phyloP scores from a whole-genome alignment of 2,329 filamentous ascomycete genomes.

The Trichoderma sp. region DNA sequence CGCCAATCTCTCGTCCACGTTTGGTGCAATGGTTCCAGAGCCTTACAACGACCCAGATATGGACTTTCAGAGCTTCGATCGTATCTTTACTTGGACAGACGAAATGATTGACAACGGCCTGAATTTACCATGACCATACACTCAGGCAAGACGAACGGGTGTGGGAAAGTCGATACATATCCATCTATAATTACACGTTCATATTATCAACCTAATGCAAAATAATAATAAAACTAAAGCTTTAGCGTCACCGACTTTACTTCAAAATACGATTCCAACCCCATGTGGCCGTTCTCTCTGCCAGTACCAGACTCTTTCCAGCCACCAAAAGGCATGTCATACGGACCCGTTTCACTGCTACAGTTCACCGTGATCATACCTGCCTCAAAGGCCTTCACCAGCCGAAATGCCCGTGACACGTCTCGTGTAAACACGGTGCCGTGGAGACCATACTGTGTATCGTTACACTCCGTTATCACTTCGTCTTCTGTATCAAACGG shows the following conservation, averaged over 20 bases:
- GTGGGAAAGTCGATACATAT: background rate
- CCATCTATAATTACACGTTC: background rate
- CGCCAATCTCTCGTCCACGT: background rate
- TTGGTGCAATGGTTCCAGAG: slow-evolving; percentile 1
- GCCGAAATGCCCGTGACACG: slow-evolving; percentile 32
- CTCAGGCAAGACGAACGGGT: background rate
- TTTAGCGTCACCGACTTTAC: slow-evolving; percentile 30
- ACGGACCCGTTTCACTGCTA: slow-evolving; percentile 25
- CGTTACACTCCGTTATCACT: slow-evolving; percentile 29
- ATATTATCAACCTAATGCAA: background rate
- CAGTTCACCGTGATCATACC: slow-evolving; percentile 42
- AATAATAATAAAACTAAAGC: background rate
- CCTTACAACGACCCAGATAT: slow-evolving; percentile 4
- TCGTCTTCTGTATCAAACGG: slow-evolving; percentile 31
- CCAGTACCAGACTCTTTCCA: slow-evolving; percentile 61
- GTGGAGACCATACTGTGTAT: slow-evolving; percentile 52
- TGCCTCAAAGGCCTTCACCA: slow-evolving; percentile 50
- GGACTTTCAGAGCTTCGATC: slow-evolving; percentile 16
- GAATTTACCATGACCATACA: background rate
- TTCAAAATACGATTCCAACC: slow-evolving; percentile 39
- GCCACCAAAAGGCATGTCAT: slow-evolving; percentile 37
- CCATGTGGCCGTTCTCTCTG: slow-evolving; percentile 44
- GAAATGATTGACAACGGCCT: slow-evolving; percentile 15
- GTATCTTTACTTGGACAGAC: slow-evolving; percentile 21
- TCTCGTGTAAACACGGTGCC: slow-evolving; percentile 55